Conservation (phyloP, 2,329 filamentous ascomycete genomes). For the Aureobasidium zeae region DNA sequence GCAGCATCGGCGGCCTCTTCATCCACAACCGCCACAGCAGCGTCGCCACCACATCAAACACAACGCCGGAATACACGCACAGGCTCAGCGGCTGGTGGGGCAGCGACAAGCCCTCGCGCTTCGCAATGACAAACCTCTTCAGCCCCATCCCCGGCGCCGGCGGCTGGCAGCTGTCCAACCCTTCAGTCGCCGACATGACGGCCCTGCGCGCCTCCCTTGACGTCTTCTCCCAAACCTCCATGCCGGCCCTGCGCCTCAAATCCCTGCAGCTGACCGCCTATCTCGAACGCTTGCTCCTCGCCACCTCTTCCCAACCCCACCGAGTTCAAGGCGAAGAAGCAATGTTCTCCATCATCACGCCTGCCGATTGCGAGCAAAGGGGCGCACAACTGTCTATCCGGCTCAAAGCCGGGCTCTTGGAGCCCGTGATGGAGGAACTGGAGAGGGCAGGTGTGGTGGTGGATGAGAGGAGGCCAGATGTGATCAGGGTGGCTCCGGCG, state of each 20-base stretch:
- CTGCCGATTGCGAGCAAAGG: slow-evolving; percentile 55
- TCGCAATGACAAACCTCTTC: slow-evolving; percentile 77
- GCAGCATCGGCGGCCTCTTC: slow-evolving; percentile 69
- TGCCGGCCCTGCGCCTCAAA: slow-evolving; percentile 59
- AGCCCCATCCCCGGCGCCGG: slow-evolving; percentile 66
- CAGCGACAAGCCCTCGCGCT: slow-evolving; percentile 63
- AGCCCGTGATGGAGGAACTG: slow-evolving; percentile 54
- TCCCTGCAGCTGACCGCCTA: slow-evolving; percentile 67
- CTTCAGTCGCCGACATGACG: slow-evolving; percentile 67
- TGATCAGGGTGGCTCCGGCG: slow-evolving; percentile 73
- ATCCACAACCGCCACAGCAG: slow-evolving; percentile 66
- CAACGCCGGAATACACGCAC: slow-evolving; percentile 44
- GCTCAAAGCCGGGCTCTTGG: slow-evolving; percentile 58
- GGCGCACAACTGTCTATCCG: slow-evolving; percentile 73
- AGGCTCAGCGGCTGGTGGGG: slow-evolving; percentile 83
- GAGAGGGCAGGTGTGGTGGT: slow-evolving; percentile 63
- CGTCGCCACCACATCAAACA: slow-evolving; percentile 31
- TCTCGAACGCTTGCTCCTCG: slow-evolving; percentile 56
- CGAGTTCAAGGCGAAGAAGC: not conserved
- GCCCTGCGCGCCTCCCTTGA: slow-evolving; percentile 64
- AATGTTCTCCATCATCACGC: slow-evolving; percentile 54
- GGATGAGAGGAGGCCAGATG: slow-evolving; percentile 77
- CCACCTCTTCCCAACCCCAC: too few species aligned
- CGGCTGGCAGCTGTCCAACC: slow-evolving; percentile 81
- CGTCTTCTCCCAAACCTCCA: slow-evolving; percentile 63